Evolutionary conservation across 768 basidiomycete genomes (phyloP).

Genomic region (Tricholoma bakamatsutake): DNA sequence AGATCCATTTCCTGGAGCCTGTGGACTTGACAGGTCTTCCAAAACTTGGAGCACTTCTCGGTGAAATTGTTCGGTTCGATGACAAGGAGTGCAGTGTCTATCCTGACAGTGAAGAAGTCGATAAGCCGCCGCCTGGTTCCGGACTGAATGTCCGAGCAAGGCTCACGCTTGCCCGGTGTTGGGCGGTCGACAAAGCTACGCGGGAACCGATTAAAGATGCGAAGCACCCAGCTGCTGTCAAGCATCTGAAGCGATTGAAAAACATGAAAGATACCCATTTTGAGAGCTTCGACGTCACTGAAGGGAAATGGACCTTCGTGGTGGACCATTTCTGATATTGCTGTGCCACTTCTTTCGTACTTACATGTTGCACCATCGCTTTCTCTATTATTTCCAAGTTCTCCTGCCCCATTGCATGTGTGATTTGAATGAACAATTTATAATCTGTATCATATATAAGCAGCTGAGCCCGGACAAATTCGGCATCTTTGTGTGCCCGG

Average conservation of each 20-base stretch:
- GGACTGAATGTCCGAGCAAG: slow-evolving; percentile 87
- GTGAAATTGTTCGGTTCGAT: slow-evolving; percentile 83
- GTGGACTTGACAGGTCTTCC: slow-evolving; percentile 84
- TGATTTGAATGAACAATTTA: not conserved
- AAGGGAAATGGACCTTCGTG: slow-evolving; percentile 90
- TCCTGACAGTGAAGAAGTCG: slow-evolving; percentile 79
- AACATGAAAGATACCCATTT: slow-evolving; percentile 84
- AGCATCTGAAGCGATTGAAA: slow-evolving; percentile 76
- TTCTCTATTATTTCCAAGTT: not conserved
- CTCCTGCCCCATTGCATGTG: slow-evolving; percentile 5
- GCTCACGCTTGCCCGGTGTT: slow-evolving; percentile 75
- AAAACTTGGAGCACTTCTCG: slow-evolving; percentile 75
- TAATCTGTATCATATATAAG: not conserved
- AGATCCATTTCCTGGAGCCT: slow-evolving; percentile 75
- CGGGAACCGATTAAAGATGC: slow-evolving; percentile 85
- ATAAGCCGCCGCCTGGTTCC: slow-evolving; percentile 76
- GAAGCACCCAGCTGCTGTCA: slow-evolving; percentile 59
- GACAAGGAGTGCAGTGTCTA: slow-evolving; percentile 93
- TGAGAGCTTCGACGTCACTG: slow-evolving; percentile 68
- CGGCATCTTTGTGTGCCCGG: too few species aligned
- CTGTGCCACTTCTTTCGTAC: slow-evolving; percentile 1
- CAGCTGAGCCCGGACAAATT: too few species aligned
- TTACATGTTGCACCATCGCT: not conserved
- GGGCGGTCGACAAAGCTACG: slow-evolving; percentile 87
- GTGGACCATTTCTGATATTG: slow-evolving; percentile 81